These are phyloP conservation scores for Quercus lobata DNA, from an alignment of 331 rosid species.

Conservation along the genomic window DNA sequence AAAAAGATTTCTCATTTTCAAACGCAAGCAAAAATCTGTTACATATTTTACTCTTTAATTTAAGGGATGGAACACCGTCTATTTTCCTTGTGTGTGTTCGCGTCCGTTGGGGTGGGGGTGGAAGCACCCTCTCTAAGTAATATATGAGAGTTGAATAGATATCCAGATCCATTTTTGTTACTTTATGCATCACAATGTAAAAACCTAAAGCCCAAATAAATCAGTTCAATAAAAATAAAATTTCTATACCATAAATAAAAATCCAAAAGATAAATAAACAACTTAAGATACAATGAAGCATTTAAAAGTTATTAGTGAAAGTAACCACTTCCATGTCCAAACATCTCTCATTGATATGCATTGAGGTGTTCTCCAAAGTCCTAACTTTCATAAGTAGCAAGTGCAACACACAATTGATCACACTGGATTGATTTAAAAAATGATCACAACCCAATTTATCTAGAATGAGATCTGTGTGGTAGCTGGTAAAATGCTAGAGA, in stretches of 20 bases:
- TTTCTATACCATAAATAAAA: not conserved
- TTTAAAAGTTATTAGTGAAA: not conserved
- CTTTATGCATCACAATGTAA: not conserved
- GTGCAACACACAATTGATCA: not conserved
- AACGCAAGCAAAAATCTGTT: not conserved
- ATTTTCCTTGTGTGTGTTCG: not conserved
- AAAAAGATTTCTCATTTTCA: not conserved
- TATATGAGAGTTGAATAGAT: not conserved
- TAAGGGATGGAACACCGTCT: not conserved
- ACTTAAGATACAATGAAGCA: not conserved
- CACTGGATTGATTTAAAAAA: not conserved
- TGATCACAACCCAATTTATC: not conserved
- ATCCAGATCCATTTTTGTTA: not conserved
- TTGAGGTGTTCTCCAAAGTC: not conserved
- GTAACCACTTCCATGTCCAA: not conserved
- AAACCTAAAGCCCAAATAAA: not conserved
- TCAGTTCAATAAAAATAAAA: not conserved
- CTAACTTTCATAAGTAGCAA: not conserved
- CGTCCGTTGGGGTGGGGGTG: too few relatives aligned
- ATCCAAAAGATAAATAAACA: not conserved
- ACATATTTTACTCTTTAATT: not conserved
- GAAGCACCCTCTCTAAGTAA: too few relatives aligned
- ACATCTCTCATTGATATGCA: not conserved
- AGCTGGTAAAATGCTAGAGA: not conserved
- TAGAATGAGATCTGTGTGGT: not conserved